Evolutionary conservation across 768 basidiomycete genomes (phyloP), one percentile per base, ranked within the genome.

Genomic region (Kwoniella botswanensis): DNA sequence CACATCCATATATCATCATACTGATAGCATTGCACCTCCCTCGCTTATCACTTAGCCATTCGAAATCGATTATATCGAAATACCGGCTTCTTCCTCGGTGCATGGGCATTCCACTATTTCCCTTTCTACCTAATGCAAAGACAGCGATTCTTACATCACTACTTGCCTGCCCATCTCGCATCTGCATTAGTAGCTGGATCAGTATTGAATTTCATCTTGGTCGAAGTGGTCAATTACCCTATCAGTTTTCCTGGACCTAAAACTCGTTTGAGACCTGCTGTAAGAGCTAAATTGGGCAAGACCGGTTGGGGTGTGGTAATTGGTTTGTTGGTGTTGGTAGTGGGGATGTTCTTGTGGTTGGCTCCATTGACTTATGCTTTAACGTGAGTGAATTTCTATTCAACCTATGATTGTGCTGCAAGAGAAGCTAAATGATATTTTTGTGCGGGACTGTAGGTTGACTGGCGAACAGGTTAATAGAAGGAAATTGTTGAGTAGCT

Each of bases 111-210:
- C 66, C 97, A 99, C 83, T 99, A 97, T 85, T 86, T 91, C 79
- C 97, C 97, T 6, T 99, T 98, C 88, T 99, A 93, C 90, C 87
- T 98, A 29, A 96, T 99, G 93, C 91, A 88, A 79, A 92, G 97
- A 50, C 97, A 99, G 79, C 87, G 95, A 54, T 99, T 99, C 88
- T 86, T 99, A 26, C 97, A 99, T 82, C 95, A 97, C 83, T 99
- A 99, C 83, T 90, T 99, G 3, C 96, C 96, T 15, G 96, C 96
- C 0, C 97, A 99, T 82, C 87, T 99, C 53, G 91, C 92, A 13
- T 95, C 93, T 15, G 91, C 94, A 13, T 87, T 98, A 68, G 89
- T 98, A 68, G 94, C 96, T 52, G 97, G 97, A 54, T 88, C 93
- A 5, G 91, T 97, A 18, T 86, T 98, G 76, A 92, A 92, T 85